Evolutionary conservation across 306 rosid genomes (phyloP), one percentile per base, ranked within the genome.

Genomic region (Citrullus colocynthis): DNA sequence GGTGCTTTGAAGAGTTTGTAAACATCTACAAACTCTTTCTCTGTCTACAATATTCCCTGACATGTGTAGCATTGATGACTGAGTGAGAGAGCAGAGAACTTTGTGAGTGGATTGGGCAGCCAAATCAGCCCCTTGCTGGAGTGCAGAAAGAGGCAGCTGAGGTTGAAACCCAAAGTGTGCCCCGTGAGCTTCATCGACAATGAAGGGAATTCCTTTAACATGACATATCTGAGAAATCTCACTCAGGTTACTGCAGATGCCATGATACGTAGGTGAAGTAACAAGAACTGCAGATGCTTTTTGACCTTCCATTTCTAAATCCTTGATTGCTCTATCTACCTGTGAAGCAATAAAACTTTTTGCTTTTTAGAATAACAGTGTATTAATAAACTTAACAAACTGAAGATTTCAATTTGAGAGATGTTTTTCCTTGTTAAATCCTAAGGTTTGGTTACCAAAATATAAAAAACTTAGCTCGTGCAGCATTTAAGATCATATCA

Each of bases 121-220:
- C 70, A 90, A 64, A 88, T 92, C 97, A 80, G 88, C 96, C 11
- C 92, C 96, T 83, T 85, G 96, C 82, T 86, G 89, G 77, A 93
- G 90, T 37, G 96, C 96, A 6, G 97, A 90, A 57, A 78, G 79
- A 44, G 97, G 97, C 54, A 90, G 80, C 60, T 84, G 80, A 37
- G 96, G 81, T 79, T 93, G 97, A 78, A 93, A 88, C 63, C 97
- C 98, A 5, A 91, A 85, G 81, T 93, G 97, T 77, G 97, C 94
- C 24, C 97, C 98, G 28, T 93, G 98, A 78, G 98, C 98, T 87
- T 91, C 98, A 82, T 93, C 98, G 39, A 93, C 96, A 11, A 91
- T 88, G 73, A 93, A 79, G 78, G 97, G 97, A 83, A 93, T 88
- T 65, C 85, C 88, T 65, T 45, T 85, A 78, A 89, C 87, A 83